Evolutionary conservation across 768 basidiomycete species (phyloP), one percentile per base, ranked within the genome.

Genomic region (Calvatia gigantea): DNA sequence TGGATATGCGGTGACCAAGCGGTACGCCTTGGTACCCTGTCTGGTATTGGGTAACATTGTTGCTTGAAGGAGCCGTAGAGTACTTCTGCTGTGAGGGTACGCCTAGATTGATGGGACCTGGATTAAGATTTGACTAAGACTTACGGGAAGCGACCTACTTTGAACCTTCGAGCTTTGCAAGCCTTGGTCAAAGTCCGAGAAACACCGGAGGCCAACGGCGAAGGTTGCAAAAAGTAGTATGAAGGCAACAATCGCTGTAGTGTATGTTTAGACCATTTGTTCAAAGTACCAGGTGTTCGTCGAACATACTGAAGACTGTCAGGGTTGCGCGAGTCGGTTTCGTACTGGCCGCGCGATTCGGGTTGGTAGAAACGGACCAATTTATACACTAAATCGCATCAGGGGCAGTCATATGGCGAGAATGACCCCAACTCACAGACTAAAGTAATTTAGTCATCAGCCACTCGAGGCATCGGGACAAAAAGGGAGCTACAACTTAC

Each of bases 151-250:
- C 9, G 65, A 77, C 88, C 79, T 70, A 93, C 91, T 82, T 62
- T 85, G 79, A 59, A 80, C 76, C 75, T 94, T 94, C 46, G 89
- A 85, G 14, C 78, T 69, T 52, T 78, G 74, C 17, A 94, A 73
- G n/a, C 92, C 91, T 66, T 82, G 82, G 69, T 89, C 86, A 64
- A 94, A 94, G 73, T 93, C 91, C 27, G 76, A 66, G 74, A 89
- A 89, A 67, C 91, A 94, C 49, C 85, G 83, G 19, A 92, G 65
- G 19, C 91, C 91, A 25, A 93, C 79, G 11, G 73, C 78, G 63
- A 94, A 91, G 9, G 89, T 89, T n/a, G 75, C 67, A 54, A 91
- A 78, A 27, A 93, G 69, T 41, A 93, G 75, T 14, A 93, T 51
- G 70, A 93, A 90, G 0, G 91, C 83, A 50, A 86, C 77, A 58